These are phyloP conservation scores for Saksenaea vasiformis DNA, from an alignment of 371 early-diverging fungal genomes.

Conservation along the genomic window DNA sequence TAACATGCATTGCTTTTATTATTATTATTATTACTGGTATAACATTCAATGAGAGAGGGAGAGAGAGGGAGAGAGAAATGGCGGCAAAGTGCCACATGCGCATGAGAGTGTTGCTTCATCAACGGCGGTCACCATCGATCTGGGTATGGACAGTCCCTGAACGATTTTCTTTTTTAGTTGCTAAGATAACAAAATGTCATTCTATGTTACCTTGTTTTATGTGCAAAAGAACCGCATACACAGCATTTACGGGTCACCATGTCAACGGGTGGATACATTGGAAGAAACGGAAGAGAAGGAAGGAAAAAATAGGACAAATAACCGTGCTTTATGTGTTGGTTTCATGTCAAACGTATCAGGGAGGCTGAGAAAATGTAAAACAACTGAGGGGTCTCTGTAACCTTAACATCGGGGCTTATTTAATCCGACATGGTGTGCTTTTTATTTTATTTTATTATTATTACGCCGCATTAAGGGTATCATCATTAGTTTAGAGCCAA, in stretches of 20 bases:
- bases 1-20: neutral
- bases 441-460: neutral
- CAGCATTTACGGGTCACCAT: neutral
- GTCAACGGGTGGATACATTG: neutral
- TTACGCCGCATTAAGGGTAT: neutral
- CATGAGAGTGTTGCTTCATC: neutral
- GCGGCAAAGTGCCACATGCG: too few relatives aligned
- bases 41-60: too few relatives aligned
- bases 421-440: too few relatives aligned
- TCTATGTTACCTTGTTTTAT: neutral
- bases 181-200: neutral
- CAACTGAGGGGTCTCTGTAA: neutral
- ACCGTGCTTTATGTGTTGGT: neutral
- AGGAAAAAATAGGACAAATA: neutral
- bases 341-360: neutral
- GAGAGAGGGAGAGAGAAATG: too few relatives aligned
- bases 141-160: neutral
- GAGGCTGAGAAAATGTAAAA: neutral
- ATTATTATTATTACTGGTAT: neutral
- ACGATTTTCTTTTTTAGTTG: neutral
- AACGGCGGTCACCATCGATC: neutral
- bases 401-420: neutral
- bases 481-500: conserved; percentile 62
- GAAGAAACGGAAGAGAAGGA: neutral
- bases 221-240: neutral